These are phyloP conservation scores for Globisporangium nodosum DNA, from an alignment of 352 stramenopile genomes.

Conservation along the genomic window DNA sequence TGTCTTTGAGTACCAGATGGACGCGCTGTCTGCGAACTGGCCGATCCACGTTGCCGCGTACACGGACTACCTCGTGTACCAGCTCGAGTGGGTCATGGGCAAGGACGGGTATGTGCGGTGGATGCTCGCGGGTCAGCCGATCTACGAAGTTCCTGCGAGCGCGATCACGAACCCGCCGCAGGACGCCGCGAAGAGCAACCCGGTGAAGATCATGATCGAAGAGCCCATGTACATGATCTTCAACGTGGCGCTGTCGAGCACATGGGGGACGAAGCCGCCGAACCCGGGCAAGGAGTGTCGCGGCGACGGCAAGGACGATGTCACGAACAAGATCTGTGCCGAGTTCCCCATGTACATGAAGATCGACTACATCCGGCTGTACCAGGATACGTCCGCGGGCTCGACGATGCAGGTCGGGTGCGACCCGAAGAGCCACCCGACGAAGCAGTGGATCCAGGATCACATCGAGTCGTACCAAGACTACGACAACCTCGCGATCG, in stretches of 20 bases:
- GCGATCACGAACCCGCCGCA: constrained; percentile 51
- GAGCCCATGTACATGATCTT: constrained; percentile 95
- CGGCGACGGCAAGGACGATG: constrained; percentile 33
- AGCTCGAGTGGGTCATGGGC: constrained; percentile 66
- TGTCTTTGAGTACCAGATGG: constrained; percentile 87
- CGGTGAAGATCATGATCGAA: constrained; percentile 88
- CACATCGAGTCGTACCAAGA: constrained; percentile 77
- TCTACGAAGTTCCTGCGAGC: constrained; percentile 83
- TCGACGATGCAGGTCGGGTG: constrained; percentile 59
- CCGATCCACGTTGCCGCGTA: constrained; percentile 76
- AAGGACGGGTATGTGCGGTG: constrained; percentile 52
- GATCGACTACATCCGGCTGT: constrained; percentile 78
- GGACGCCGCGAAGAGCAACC: constrained; percentile 47
- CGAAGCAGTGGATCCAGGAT: constrained; percentile 73
- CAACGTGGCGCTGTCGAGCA: too few species aligned
- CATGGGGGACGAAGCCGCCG: constrained; percentile 69
- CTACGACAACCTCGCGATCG: constrained; percentile 41
- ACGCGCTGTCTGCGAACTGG: constrained; percentile 92
- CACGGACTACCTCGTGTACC: constrained; percentile 68
- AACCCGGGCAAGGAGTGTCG: constrained; percentile 57
- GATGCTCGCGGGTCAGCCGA: constrained; percentile 76
- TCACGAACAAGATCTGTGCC: constrained; percentile 53
- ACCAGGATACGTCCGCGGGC: constrained; percentile 37
- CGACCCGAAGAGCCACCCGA: constrained; percentile 60
- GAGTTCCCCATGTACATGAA: constrained; percentile 67